Conservation (phyloP, 176 grass and related monocot genomes). For the Oryza meridionalis region DNA sequence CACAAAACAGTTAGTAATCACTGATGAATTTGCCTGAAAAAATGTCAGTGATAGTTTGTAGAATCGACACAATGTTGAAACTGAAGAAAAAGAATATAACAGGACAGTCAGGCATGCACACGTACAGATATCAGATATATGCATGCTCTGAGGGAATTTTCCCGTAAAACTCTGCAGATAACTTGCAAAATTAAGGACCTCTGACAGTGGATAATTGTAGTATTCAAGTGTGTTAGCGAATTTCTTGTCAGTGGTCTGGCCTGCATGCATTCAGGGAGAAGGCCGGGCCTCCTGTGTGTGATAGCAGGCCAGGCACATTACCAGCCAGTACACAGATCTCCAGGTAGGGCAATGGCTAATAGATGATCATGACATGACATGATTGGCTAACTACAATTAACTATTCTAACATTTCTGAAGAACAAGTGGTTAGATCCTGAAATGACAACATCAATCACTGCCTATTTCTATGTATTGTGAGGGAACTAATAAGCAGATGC, state of each 20-base stretch:
- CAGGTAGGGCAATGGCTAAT: slow-evolving; percentile 25
- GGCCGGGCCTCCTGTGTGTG: slow-evolving; percentile 12
- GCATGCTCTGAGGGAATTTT: slow-evolving; percentile 7
- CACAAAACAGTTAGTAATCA: not conserved
- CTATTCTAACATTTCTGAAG: not conserved
- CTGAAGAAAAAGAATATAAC: not conserved
- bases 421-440: slow-evolving; percentile 9
- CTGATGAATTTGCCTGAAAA: not conserved
- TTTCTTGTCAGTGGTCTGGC: slow-evolving; percentile 46
- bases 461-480: not conserved
- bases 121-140: too few species aligned
- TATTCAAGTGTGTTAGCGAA: slow-evolving; percentile 34
- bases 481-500: not conserved
- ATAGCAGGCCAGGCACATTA: slow-evolving; percentile 30
- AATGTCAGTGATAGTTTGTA: not conserved
- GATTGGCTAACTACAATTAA: slow-evolving; percentile 25
- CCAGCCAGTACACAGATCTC: slow-evolving; percentile 41
- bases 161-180: slow-evolving; percentile 14
- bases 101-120: not conserved
- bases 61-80: not conserved
- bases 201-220: slow-evolving; percentile 17
- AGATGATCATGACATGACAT: slow-evolving; percentile 23
- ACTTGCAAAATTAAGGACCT: slow-evolving; percentile 32
- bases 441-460: slow-evolving; percentile 7
- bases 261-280: not conserved